These are phyloP conservation scores for Cryphonectria radicalis DNA, from an alignment of 2,329 filamentous ascomycete species.

Conservation along the genomic window DNA sequence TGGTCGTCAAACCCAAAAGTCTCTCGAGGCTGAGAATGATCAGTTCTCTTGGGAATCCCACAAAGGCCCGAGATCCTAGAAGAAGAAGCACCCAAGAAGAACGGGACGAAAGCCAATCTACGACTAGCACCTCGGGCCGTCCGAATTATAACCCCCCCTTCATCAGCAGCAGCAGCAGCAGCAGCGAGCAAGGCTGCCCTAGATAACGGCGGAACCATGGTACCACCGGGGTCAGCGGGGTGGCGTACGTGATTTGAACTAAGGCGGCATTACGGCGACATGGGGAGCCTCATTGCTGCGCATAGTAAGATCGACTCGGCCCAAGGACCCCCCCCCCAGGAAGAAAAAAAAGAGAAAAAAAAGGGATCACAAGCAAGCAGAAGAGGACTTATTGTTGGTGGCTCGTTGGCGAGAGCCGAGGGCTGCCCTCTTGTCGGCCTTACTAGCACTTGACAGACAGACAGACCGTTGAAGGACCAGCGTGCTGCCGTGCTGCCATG, in stretches of 20 bases:
- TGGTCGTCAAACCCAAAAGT: neutral
- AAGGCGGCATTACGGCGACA: neutral
- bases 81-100: neutral
- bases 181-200: neutral
- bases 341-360: too few relatives aligned
- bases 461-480: too few relatives aligned
- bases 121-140: constrained; percentile 10
- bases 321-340: too few relatives aligned
- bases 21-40: neutral
- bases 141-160: constrained; percentile 11
- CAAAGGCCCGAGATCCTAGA: constrained; percentile 13
- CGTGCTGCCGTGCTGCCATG: too few relatives aligned
- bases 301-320: neutral
- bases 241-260: neutral
- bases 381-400: neutral
- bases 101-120: neutral
- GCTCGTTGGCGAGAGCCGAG: neutral
- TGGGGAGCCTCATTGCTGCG: constrained; percentile 1
- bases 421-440: neutral
- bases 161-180: neutral
- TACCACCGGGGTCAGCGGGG: neutral
- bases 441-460: too few relatives aligned
- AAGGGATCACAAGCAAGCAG: neutral
- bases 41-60: neutral
- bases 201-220: neutral